Percentiles rank a stretch among this genome's conserved stretches.
Conservation (phyloP, 2,329 filamentous ascomycete genomes). For the Sclerotinia spermophila region DNA sequence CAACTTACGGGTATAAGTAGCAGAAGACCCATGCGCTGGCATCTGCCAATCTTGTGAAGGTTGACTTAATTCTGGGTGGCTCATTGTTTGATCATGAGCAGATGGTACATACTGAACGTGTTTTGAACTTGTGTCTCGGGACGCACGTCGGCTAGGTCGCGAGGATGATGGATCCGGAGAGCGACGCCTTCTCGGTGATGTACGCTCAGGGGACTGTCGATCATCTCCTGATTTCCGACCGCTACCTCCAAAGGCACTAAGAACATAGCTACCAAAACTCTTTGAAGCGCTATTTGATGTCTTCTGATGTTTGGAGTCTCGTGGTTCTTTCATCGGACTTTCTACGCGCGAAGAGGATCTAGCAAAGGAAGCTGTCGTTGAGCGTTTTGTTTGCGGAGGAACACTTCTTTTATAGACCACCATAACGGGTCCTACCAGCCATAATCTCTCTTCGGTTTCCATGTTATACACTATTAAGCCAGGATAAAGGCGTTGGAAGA, state of each 20-base stretch:
- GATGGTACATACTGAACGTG: not conserved
- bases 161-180: not conserved
- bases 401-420: not conserved
- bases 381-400: not conserved
- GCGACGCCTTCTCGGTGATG: not conserved
- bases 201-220: not conserved
- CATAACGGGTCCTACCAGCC: not conserved
- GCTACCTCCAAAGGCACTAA: not conserved
- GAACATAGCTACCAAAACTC: not conserved
- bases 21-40: not conserved
- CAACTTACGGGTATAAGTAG: not conserved
- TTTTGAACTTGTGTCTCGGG: not conserved
- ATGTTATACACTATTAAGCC: not conserved
- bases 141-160: not conserved
- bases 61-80: not conserved
- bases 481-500: not conserved
- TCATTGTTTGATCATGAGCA: not conserved
- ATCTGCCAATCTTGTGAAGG: not conserved
- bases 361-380: not conserved
- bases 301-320: not conserved
- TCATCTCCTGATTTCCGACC: not conserved
- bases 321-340: not conserved
- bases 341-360: not conserved
- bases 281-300: too few relatives aligned
- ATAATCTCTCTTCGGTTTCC: not conserved